Evolutionary conservation across 2,329 filamentous ascomycete genomes (phyloP), one percentile per base, ranked within the genome.

Genomic region (Plectosphaerella sp.): DNA sequence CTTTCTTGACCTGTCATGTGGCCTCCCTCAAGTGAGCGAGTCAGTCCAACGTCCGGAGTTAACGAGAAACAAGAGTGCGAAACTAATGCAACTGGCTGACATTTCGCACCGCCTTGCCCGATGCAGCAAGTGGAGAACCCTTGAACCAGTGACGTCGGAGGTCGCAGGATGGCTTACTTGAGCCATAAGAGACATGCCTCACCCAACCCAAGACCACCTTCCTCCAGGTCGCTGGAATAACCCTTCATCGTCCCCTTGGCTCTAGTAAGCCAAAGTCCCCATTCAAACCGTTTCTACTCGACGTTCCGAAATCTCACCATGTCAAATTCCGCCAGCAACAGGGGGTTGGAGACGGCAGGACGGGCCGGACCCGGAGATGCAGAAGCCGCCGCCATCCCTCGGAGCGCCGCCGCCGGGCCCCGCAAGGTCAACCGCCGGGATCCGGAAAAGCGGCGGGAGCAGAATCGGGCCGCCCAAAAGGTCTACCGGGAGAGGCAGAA

Each of bases 101-200:
- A 33, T 33, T 9, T 33, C 28, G 28, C 28, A 33, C 11, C 22
- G 22, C 28, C 28, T 33, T 33, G 8, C 28, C 28, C 28, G 8
- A 33, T 33, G 3, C 28, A 12, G 28, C 28, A 33, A 33, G 28
- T 33, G 28, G 28, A 33, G 28, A 33, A 10, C 4, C 28, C 28
- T 33, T 7, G 28, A 33, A 20, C 41, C 41, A 43, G 41, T 43
- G n/a, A 18, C 10, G 41, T 43, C n/a, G n/a, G n/a, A 12, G 20
- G 16, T 47, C 16, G n/a, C 12, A 46, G 20, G 33, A 28, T 47
- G 45, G 45, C 45, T 47, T 47, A 47, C 45, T 47, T 47, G 45
- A 47, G 45, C 45, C 45, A 47, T 20, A 20, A 43, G 15, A 39
- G 3, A 14, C 43, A 22, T 22, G 22, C 22, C 22, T 22, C 22